Percentiles rank a stretch among this genome's conserved stretches.
phyloP scores from a whole-genome alignment of 2,329 filamentous ascomycete species.

The Elsinoe perseae region DNA sequence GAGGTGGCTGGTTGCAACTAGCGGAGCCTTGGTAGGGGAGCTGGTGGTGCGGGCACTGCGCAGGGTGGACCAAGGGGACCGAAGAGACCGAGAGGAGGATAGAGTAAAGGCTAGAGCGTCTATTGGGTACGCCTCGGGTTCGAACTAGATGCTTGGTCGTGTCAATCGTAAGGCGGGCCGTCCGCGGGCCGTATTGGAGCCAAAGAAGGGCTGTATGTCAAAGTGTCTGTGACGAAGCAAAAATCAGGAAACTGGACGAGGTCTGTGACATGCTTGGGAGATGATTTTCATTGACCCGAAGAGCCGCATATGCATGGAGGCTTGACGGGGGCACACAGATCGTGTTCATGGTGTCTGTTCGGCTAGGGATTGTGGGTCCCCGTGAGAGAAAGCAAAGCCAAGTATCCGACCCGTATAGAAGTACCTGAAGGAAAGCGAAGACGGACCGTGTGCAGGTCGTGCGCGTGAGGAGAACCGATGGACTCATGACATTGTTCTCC shows the following conservation, averaged over 20 bases:
- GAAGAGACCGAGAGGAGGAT: slow-evolving; percentile 10
- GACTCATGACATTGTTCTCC: not conserved
- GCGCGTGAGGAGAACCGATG: not conserved
- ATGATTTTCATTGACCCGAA: not conserved
- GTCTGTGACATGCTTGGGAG: slow-evolving; percentile 2
- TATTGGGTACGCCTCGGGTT: slow-evolving; percentile 10
- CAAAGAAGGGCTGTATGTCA: not conserved
- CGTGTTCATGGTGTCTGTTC: slow-evolving; percentile 9
- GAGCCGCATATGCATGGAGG: slow-evolving; percentile 14
- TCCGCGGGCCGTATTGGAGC: slow-evolving; percentile 8
- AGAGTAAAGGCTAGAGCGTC: slow-evolving; percentile 14
- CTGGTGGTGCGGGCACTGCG: slow-evolving; percentile 9
- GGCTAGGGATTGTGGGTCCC: slow-evolving; percentile 4
- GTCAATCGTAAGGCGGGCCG: slow-evolving; percentile 12
- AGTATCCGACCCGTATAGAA: not conserved
- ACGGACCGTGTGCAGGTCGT: not conserved
- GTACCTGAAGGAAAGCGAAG: not conserved
- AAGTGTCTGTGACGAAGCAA: not conserved
- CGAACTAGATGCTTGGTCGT: slow-evolving; percentile 8
- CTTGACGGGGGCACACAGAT: slow-evolving; percentile 11
- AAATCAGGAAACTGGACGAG: not conserved
- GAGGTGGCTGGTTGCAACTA: slow-evolving; percentile 12
- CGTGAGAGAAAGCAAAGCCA: not conserved
- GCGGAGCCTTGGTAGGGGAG: slow-evolving; percentile 8
- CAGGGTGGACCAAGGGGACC: slow-evolving; percentile 11